phyloP scores from a whole-genome alignment of 1,284 basidiomycete genomes.

The Cryptococcus sp. region DNA sequence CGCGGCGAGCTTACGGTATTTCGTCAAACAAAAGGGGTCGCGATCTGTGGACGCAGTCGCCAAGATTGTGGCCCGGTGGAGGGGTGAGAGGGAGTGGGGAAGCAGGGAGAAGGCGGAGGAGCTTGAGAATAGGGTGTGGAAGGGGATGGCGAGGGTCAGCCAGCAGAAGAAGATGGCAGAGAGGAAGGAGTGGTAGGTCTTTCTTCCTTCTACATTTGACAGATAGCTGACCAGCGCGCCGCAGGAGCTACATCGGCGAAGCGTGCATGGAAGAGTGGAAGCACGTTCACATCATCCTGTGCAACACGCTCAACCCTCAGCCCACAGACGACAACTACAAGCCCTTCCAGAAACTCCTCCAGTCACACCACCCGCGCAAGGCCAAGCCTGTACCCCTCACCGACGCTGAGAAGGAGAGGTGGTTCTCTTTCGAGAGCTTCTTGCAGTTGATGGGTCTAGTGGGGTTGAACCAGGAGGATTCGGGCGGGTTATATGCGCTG shows the following conservation, averaged over 20 bases:
- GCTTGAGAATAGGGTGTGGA: conserved; percentile 35
- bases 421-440: conserved; percentile 73
- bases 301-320: conserved; percentile 42
- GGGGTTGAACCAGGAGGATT: conserved; percentile 80
- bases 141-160: conserved; percentile 42
- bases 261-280: conserved; percentile 65
- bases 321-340: conserved; percentile 13
- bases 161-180: conserved; percentile 37
- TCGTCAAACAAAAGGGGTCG: conserved; percentile 61
- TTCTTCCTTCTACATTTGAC: neutral
- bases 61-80: conserved; percentile 61
- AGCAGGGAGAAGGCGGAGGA: conserved; percentile 54
- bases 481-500: conserved; percentile 78
- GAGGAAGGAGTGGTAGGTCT: conserved; percentile 42
- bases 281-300: conserved; percentile 58
- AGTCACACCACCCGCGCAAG: conserved; percentile 58
- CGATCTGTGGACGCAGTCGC: conserved; percentile 70
- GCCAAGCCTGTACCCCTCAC: conserved; percentile 53
- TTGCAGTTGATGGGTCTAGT: conserved; percentile 71
- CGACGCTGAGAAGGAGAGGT: conserved; percentile 55
- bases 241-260: conserved; percentile 36
- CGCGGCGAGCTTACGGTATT: conserved; percentile 59
- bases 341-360: conserved; percentile 26
- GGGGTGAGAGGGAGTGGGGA: conserved; percentile 59
- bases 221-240: conserved; percentile 7